These are phyloP conservation scores for Cubamyces sp. DNA, from an alignment of 768 basidiomycete species.

Conservation along the genomic window DNA sequence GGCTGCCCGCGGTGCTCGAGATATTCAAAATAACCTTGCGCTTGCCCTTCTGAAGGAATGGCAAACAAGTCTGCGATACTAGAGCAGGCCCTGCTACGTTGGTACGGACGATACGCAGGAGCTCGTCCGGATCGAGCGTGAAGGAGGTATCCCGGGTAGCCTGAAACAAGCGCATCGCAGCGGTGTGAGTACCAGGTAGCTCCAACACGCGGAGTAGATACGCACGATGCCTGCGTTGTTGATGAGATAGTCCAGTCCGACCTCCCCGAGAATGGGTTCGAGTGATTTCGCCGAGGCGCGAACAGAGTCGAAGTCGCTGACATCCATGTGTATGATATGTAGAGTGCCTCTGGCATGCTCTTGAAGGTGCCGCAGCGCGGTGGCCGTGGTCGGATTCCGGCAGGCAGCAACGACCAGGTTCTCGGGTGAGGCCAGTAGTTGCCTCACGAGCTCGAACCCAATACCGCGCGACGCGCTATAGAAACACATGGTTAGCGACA, in stretches of 20 bases:
- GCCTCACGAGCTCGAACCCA: slow-evolving; percentile 34
- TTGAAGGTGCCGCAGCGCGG: slow-evolving; percentile 26
- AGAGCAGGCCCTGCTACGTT: slow-evolving; percentile 44
- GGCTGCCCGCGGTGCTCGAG: slow-evolving; percentile 37
- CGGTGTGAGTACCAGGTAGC: too few species aligned
- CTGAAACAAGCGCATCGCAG: not conserved
- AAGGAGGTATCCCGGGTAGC: slow-evolving; percentile 35
- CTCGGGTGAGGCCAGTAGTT: slow-evolving; percentile 27
- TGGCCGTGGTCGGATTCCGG: slow-evolving; percentile 32
- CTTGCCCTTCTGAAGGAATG: slow-evolving; percentile 37
- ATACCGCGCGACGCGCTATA: slow-evolving; percentile 36
- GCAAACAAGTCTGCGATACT: slow-evolving; percentile 38
- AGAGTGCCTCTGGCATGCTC: slow-evolving; percentile 33
- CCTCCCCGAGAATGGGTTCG: slow-evolving; percentile 33
- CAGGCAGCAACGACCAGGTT: slow-evolving; percentile 38
- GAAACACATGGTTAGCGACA: not conserved
- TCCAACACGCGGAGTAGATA: slow-evolving; percentile 9
- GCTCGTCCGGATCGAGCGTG: slow-evolving; percentile 30
- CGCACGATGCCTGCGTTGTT: slow-evolving; percentile 45
- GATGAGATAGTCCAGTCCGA: slow-evolving; percentile 44
- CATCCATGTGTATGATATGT: slow-evolving; percentile 39
- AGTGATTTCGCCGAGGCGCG: slow-evolving; percentile 29
- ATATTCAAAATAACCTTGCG: slow-evolving; percentile 41
- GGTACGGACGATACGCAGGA: slow-evolving; percentile 32
- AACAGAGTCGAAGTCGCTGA: slow-evolving; percentile 33